Conservation (phyloP, 129 eudicot genomes). For the Artemisia tridentata region DNA sequence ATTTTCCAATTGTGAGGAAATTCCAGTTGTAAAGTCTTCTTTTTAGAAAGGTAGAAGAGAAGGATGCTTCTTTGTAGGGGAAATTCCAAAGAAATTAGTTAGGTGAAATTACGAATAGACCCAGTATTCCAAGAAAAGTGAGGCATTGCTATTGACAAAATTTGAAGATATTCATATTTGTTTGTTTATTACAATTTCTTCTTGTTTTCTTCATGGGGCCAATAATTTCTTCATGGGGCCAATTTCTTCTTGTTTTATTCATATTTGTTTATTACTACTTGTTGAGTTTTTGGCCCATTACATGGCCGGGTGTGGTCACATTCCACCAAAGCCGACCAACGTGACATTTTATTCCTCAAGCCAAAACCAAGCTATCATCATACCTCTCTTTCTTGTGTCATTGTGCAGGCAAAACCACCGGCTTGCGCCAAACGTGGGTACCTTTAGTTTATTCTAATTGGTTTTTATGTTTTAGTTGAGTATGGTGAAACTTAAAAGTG, state of each 20-base stretch:
- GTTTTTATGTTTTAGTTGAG: too few species aligned
- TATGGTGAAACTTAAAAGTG: too few species aligned
- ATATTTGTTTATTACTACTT: neutral
- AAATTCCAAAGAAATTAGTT: constrained; percentile 17
- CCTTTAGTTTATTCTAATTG: too few species aligned
- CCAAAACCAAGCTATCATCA: too few species aligned
- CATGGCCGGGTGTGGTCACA: too few species aligned
- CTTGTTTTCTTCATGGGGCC: constrained; percentile 7
- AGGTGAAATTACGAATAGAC: neutral
- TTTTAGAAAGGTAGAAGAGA: constrained; percentile 1
- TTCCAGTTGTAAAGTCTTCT: neutral
- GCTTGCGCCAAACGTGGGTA: too few species aligned
- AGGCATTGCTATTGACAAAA: neutral
- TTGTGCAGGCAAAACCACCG: too few species aligned
- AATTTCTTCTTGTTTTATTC: neutral
- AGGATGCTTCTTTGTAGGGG: constrained; percentile 30
- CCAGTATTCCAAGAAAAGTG: neutral
- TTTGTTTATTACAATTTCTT: neutral
- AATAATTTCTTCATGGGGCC: neutral
- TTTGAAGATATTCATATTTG: neutral
- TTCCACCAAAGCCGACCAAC: too few species aligned
- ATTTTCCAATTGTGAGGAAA: neutral
- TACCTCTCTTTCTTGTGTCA: too few species aligned
- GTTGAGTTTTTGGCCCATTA: too few species aligned
- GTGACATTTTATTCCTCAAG: too few species aligned